Evolutionary conservation across 1,284 basidiomycete genomes (phyloP).

Genomic region (Vanrija sp.): DNA sequence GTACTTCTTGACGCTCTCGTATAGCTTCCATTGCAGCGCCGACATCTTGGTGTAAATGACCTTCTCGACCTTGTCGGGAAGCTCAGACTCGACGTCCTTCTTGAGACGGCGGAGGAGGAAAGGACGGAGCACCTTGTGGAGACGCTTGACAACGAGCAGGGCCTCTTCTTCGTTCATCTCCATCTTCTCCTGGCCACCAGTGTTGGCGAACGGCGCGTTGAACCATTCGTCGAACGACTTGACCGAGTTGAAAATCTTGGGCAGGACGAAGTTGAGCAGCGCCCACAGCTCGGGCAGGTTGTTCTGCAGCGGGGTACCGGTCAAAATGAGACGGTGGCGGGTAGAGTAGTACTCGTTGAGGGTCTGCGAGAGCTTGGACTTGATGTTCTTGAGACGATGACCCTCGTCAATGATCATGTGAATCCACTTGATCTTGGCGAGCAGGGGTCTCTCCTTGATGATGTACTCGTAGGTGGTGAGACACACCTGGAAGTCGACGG

Average conservation of each 20-base stretch:
- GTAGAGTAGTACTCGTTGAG: conserved; percentile 91
- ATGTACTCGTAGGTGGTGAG: conserved; percentile 99
- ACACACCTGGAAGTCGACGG: conserved; percentile 84
- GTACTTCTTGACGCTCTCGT: conserved; percentile 75
- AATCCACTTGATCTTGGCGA: conserved; percentile 93
- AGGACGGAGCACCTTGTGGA: conserved; percentile 97
- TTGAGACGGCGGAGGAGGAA: conserved; percentile 95
- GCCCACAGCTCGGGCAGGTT: conserved; percentile 98
- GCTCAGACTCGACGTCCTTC: conserved; percentile 96
- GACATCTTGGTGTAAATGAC: conserved; percentile 99
- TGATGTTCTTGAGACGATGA: conserved; percentile 99
- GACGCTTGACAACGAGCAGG: conserved; percentile 90
- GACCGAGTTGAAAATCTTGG: conserved; percentile 98
- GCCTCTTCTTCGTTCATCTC: conserved; percentile 99
- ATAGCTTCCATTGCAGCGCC: conserved; percentile 87
- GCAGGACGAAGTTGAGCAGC: conserved; percentile 94
- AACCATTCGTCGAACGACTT: conserved; percentile 99
- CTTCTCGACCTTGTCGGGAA: conserved; percentile 99
- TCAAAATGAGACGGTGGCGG: conserved; percentile 91
- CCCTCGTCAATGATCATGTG: conserved; percentile 99
- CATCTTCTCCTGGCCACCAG: conserved; percentile 89
- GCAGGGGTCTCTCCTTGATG: conserved; percentile 89
- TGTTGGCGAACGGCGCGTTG: conserved; percentile 98
- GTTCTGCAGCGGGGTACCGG: conserved; percentile 97
- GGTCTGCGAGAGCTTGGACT: conserved; percentile 89